phyloP scores from a whole-genome alignment of 768 basidiomycete species.

The Peribolospora baueri region DNA sequence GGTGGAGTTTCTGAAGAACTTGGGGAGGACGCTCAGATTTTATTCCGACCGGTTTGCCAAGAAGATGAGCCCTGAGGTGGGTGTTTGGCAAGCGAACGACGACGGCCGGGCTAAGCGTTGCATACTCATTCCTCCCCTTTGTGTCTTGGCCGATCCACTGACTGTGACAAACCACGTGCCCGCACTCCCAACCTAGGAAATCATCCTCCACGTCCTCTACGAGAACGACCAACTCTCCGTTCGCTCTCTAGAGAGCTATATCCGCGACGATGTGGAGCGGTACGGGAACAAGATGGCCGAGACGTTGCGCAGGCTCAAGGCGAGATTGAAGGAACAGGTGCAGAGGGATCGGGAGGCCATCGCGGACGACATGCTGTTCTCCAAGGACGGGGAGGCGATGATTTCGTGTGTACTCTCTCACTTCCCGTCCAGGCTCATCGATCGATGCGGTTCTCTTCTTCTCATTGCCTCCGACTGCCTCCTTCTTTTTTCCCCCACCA shows the following conservation, averaged over 20 bases:
- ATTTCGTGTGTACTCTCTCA: constrained; percentile 29
- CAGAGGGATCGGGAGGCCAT: constrained; percentile 29
- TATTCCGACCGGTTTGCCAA: constrained; percentile 54
- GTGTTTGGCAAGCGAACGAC: constrained; percentile 7
- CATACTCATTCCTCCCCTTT: background rate
- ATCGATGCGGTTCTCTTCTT: background rate
- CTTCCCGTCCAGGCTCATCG: background rate
- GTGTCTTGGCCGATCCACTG: background rate
- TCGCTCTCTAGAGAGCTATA: constrained; percentile 58
- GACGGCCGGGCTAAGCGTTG: constrained; percentile 1
- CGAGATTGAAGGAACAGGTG: constrained; percentile 59
- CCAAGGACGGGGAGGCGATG: constrained; percentile 40
- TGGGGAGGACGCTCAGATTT: constrained; percentile 64
- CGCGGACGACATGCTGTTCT: constrained; percentile 41
- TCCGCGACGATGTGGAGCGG: constrained; percentile 65
- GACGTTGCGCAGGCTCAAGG: constrained; percentile 60
- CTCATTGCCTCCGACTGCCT: background rate
- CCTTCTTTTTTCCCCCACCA: background rate
- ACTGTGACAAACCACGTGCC: too few relatives aligned
- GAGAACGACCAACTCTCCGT: constrained; percentile 62
- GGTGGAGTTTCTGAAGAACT: constrained; percentile 55
- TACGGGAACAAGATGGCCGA: constrained; percentile 53
- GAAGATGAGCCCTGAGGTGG: constrained; percentile 64
- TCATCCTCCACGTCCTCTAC: constrained; percentile 68
- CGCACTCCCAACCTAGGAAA: constrained; percentile 36